Base-by-base conservation (phyloP, 2,329 filamentous ascomycete species). In the Ceratocystis huliohia region DNA sequence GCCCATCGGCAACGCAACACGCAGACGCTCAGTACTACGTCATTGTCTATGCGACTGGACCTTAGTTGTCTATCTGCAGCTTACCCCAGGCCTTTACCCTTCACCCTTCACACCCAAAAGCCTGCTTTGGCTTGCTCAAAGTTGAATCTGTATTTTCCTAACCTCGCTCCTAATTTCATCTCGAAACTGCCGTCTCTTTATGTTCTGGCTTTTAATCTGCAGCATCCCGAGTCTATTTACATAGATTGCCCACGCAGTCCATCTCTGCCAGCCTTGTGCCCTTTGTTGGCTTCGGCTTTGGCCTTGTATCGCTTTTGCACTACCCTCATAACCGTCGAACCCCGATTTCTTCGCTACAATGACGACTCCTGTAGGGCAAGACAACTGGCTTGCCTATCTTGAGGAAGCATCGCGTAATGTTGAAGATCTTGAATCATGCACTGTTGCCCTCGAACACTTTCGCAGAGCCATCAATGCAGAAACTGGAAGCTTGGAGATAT, bases 341-440 rank as follows among this genome's bases (percentile, higher is more conserved):
- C 44, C 22, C 44, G 33, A 10, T 8, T n/a, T 30, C 30, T 44
- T 5, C 25, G 17, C 30, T 25, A 41, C n/a, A 45, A 64, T 67
- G 53, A 8, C 67, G 64, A 77, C 69, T 68, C 86, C 88, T 59
- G 80, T 91, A 70, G 88, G 88, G 71, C 89, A 94, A 78, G 84
- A 88, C 67, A 82, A 82, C 73, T 94, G 89, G 89, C 76, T 88
- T 70, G 87, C 88, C 71, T 89, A 88, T 75, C 81, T 93, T 70
- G 84, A 89, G 69, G 89, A 92, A 74, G 83, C 88, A 70, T 83
- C 81, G 66, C 78, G 81, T 75, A 77, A 79, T 76, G 78, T 87
- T 73, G 73, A 78, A 72, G 77, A 86, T 73, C 75, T 88, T 65
- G 87, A 91, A 69, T 82, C 84, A 71, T 84, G 87, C 70, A 81